A percentile compares a stretch with the other conserved stretches of the same genome.
phyloP scores from a whole-genome alignment of 192 early-diverging fungal genomes.

The Coemansia sp. region DNA sequence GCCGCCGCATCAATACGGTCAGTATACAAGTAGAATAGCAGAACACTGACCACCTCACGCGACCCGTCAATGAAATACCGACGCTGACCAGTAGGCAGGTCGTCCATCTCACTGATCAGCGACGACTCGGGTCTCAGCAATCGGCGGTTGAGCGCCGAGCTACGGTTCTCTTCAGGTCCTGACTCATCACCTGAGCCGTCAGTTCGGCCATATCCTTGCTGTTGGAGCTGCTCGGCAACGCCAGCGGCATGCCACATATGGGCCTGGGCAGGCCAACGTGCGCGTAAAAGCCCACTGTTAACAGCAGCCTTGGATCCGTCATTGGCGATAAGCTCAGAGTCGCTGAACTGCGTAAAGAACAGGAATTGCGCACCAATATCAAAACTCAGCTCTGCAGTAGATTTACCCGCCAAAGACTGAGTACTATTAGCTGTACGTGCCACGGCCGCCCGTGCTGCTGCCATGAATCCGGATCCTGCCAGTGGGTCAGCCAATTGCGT shows the following conservation, averaged over 20 bases:
- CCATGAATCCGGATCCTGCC: constrained; percentile 19
- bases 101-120: constrained; percentile 31
- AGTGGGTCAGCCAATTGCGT: constrained; percentile 30
- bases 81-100: neutral
- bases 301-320: constrained; percentile 38
- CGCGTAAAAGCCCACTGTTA: constrained; percentile 52
- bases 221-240: constrained; percentile 3
- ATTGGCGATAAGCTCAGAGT: constrained; percentile 35
- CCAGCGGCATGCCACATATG: constrained; percentile 38
- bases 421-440: constrained; percentile 17
- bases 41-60: constrained; percentile 62
- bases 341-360: constrained; percentile 49
- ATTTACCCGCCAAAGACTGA: constrained; percentile 5
- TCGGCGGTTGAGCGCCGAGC: neutral
- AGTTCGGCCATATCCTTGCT: neutral
- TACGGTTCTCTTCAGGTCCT: neutral
- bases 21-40: constrained; percentile 71
- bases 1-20: constrained; percentile 67
- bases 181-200: constrained; percentile 5
- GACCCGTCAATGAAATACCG: constrained; percentile 35
- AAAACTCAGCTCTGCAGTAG: constrained; percentile 22
- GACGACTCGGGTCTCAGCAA: constrained; percentile 40
- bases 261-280: constrained; percentile 55
- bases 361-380: constrained; percentile 54
- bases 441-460: constrained; percentile 30